phyloP scores from a whole-genome alignment of 805 yeast species.

The Ogataea haglerorum region DNA sequence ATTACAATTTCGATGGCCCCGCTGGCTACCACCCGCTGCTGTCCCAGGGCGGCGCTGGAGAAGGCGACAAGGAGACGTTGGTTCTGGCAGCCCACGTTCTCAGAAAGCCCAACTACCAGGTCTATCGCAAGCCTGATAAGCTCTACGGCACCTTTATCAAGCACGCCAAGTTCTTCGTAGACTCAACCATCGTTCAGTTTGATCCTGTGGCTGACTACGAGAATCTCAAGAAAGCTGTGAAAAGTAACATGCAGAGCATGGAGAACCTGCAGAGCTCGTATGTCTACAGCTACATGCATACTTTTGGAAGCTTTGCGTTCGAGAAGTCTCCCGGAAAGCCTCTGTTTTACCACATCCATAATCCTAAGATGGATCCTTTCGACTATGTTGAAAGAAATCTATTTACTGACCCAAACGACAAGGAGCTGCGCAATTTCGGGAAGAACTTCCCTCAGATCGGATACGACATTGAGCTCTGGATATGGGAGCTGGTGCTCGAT shows the following conservation, averaged over 20 bases:
- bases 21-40: conserved; percentile 55
- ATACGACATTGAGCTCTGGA: conserved; percentile 23
- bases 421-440: conserved; percentile 21
- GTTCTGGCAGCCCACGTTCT: conserved; percentile 58
- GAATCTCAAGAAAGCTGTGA: conserved; percentile 16
- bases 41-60: conserved; percentile 65
- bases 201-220: conserved; percentile 28
- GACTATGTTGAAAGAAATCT: conserved; percentile 17
- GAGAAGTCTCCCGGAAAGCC: conserved; percentile 17
- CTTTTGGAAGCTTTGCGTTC: conserved; percentile 17
- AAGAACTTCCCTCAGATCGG: conserved; percentile 15
- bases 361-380: conserved; percentile 50
- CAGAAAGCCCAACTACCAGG: conserved; percentile 47
- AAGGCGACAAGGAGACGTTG: conserved; percentile 76
- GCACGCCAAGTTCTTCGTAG: conserved; percentile 23
- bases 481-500: conserved; percentile 25
- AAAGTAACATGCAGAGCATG: conserved; percentile 5
- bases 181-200: conserved; percentile 30
- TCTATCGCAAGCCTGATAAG: conserved; percentile 33
- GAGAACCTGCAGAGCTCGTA: conserved; percentile 9
- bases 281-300: conserved; percentile 20
- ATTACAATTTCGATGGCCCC: conserved; percentile 67
- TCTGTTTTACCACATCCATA: conserved; percentile 40
- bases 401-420: conserved; percentile 15
- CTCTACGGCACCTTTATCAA: conserved; percentile 23